Evolutionary conservation across 1,284 basidiomycete genomes (phyloP).

Genomic region (Microbotryum saponariae): DNA sequence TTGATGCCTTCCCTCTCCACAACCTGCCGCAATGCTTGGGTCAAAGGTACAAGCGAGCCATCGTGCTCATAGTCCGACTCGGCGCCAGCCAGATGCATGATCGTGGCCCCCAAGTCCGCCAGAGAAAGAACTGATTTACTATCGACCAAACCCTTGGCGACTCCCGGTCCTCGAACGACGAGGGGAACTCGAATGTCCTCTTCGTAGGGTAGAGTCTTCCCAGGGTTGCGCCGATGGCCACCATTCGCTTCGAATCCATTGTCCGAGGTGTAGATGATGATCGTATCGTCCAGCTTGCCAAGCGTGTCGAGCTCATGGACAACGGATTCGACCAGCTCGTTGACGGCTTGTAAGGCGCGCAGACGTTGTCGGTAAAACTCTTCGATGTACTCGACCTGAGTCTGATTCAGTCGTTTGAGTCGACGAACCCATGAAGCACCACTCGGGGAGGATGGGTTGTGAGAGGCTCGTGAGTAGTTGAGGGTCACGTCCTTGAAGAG

Average conservation of each 20-base stretch:
- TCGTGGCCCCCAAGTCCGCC: conserved; percentile 38
- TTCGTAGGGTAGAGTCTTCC: conserved; percentile 39
- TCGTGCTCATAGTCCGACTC: conserved; percentile 36
- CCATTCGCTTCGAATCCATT: conserved; percentile 39
- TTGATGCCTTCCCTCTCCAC: background rate
- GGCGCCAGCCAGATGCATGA: conserved; percentile 39
- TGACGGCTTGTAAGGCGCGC: conserved; percentile 36
- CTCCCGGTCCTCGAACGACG: conserved; percentile 36
- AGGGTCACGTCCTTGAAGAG: conserved; percentile 32
- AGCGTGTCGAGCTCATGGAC: conserved; percentile 34
- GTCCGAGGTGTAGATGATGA: conserved; percentile 39
- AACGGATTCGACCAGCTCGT: conserved; percentile 38
- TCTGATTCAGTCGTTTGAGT: conserved; percentile 36
- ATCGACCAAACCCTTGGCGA: conserved; percentile 31
- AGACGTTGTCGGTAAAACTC: conserved; percentile 39
- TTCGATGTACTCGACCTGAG: conserved; percentile 38
- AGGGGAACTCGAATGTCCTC: conserved; percentile 34
- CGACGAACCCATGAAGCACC: conserved; percentile 38
- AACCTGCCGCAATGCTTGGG: conserved; percentile 5
- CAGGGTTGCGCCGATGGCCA: conserved; percentile 38
- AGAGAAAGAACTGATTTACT: conserved; percentile 33
- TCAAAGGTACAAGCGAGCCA: conserved; percentile 34
- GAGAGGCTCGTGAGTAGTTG: conserved; percentile 24
- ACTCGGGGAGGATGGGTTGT: conserved; percentile 34
- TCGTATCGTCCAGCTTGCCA: conserved; percentile 38